These are phyloP conservation scores for Cryphonectria japonica DNA, from an alignment of 2,329 filamentous ascomycete species.

Conservation along the genomic window DNA sequence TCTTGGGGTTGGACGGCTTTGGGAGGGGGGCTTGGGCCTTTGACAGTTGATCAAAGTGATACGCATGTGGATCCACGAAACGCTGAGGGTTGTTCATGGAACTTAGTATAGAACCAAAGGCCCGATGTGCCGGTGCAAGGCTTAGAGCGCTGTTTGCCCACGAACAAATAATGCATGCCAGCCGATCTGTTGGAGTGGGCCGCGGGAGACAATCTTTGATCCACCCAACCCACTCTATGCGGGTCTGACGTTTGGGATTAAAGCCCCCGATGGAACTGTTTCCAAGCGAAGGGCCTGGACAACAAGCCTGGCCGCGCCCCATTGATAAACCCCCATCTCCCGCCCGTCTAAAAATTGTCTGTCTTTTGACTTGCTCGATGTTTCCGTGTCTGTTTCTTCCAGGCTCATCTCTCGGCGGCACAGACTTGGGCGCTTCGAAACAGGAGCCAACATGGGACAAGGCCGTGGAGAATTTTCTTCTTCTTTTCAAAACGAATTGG, in stretches of 20 bases:
- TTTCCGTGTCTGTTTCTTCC: conserved; percentile 14
- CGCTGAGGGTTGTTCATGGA: conserved; percentile 12
- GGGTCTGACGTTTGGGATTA: conserved; percentile 26
- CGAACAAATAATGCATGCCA: not conserved
- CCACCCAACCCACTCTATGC: not conserved
- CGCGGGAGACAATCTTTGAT: conserved; percentile 12
- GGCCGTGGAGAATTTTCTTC: not conserved
- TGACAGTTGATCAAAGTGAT: conserved; percentile 15
- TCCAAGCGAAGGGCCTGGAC: conserved; percentile 9
- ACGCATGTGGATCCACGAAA: conserved; percentile 24
- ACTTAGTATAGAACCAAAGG: not conserved
- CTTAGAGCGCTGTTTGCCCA: not conserved
- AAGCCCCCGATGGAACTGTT: conserved; percentile 17
- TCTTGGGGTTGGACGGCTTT: not conserved
- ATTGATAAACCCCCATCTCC: conserved; percentile 13
- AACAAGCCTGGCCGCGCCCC: not conserved
- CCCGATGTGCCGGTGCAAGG: not conserved
- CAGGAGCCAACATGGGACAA: conserved; percentile 4
- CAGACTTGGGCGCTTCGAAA: conserved; percentile 10
- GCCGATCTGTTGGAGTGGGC: conserved; percentile 9
- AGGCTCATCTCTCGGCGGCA: not conserved
- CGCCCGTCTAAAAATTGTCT: conserved; percentile 13
- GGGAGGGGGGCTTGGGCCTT: conserved; percentile 8
- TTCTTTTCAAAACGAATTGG: not conserved
- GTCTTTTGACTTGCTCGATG: conserved; percentile 14